Conservation (phyloP, 345 rosid genomes). For the Geranium brycei region DNA sequence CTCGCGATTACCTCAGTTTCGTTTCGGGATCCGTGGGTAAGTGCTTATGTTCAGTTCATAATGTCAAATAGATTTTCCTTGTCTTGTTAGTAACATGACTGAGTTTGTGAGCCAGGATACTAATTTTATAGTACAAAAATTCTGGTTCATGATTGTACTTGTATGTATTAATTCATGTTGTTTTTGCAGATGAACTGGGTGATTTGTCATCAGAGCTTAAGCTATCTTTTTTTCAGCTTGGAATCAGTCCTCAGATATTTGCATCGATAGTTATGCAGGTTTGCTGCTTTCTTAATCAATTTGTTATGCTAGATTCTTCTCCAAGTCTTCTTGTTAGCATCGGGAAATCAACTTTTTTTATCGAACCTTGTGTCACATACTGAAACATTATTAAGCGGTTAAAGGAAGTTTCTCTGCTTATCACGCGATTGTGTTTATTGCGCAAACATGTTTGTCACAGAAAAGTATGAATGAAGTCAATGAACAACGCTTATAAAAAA, state of each 20-base stretch:
- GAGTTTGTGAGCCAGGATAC: neutral
- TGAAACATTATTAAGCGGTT: neutral
- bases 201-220: constrained; percentile 67
- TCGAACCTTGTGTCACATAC: neutral
- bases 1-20: constrained; percentile 84
- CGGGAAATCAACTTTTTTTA: neutral
- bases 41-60: constrained; percentile 6
- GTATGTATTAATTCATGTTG: neutral
- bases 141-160: neutral
- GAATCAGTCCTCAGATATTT: constrained; percentile 82
- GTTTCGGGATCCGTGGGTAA: constrained; percentile 81
- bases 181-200: constrained; percentile 68
- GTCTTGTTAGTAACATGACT: neutral
- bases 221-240: constrained; percentile 90
- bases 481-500: neutral
- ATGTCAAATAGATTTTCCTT: neutral
- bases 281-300: constrained; percentile 6
- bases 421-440: neutral
- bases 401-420: neutral
- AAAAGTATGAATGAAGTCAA: too few species aligned
- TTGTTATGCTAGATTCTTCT: constrained; percentile 2
- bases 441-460: neutral
- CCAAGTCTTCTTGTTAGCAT: neutral
- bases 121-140: neutral
- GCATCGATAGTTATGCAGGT: constrained; percentile 94